Base-by-base conservation (phyloP, 2,329 filamentous ascomycete species). In the Aurifilum marmelostoma region DNA sequence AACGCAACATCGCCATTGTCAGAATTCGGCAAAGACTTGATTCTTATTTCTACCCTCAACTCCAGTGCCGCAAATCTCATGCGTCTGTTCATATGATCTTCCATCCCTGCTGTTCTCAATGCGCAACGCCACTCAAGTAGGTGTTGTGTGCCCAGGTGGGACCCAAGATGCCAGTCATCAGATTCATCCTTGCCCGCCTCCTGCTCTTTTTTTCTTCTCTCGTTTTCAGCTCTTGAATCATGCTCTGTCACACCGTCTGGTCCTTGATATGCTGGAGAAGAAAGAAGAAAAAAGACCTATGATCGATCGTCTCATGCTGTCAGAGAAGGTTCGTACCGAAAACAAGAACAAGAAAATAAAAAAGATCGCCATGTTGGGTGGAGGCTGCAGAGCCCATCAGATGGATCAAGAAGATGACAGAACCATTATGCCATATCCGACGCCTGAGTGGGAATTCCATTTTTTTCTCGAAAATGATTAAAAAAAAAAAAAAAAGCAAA, bases 31-130 rank as follows among this genome's bases (percentile, higher is more conserved):
- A 16, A 56, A 56, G 24, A 56, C 27, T 56, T 56, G 34, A 43
- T 62, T 43, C n/a, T 62, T 41, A n/a, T 39, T 62, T 70, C 69
- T 70, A 68, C 56, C 69, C 69, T 62, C 56, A 66, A 70, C 69
- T 66, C 69, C 69, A 61, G 12, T 54, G 59, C 43, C 39, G 63
- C 66, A 68, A 70, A 27, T 14, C 21, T 24, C 21, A n/a, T 27
- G 34, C n/a, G 14, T 62, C 59, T 37, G n/a, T 62, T n/a, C 14
- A 43, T 58, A 43, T 58, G 67, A 66, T 63, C 63, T 34, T 43
- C 58, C 62, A 24, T 61, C 18, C 24, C 59, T 52, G 62, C 59
- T 69, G 56, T 58, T 67, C n/a, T 32, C 64, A 66, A 69, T 69
- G 67, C 63, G 59, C 63, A 66, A 54, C 29, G 58, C 67, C 54